phyloP scores from a whole-genome alignment of 257 asterid genomes.

The Misopates orontium region DNA sequence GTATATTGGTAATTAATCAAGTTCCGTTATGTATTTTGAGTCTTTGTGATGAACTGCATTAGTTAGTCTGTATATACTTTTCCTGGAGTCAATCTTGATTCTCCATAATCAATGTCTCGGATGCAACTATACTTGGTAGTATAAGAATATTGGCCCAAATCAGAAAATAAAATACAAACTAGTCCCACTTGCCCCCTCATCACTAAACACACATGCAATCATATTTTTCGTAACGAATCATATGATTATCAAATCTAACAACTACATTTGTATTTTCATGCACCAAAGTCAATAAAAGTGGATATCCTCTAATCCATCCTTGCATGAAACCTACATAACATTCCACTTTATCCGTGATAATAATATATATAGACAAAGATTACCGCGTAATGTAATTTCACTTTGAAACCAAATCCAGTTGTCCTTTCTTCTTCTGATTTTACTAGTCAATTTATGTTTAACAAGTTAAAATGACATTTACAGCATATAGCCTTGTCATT shows the following conservation, averaged over 20 bases:
- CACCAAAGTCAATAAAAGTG: slow-evolving; percentile 52
- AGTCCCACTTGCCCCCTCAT: slow-evolving; percentile 37
- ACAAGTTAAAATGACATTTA: slow-evolving; percentile 37
- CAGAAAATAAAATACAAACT: slow-evolving; percentile 5
- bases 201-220: slow-evolving; percentile 23
- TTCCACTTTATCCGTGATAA: background rate
- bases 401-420: slow-evolving; percentile 34
- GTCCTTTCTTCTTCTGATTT: slow-evolving; percentile 33
- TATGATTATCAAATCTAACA: slow-evolving; percentile 36
- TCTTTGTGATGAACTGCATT: too few species aligned
- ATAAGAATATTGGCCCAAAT: background rate
- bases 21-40: too few species aligned
- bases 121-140: too few species aligned
- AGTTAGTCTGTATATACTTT: too few species aligned
- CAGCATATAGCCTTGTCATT: slow-evolving; percentile 45
- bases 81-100: too few species aligned
- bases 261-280: slow-evolving; percentile 53
- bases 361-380: slow-evolving; percentile 1
- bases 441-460: slow-evolving; percentile 22
- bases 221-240: slow-evolving; percentile 11
- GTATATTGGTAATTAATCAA: too few species aligned
- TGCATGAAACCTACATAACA: slow-evolving; percentile 24
- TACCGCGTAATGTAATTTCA: background rate
- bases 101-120: too few species aligned
- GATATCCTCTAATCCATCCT: slow-evolving; percentile 23